phyloP scores from a whole-genome alignment of 805 yeast genomes.

The Spathaspora arborariae region DNA sequence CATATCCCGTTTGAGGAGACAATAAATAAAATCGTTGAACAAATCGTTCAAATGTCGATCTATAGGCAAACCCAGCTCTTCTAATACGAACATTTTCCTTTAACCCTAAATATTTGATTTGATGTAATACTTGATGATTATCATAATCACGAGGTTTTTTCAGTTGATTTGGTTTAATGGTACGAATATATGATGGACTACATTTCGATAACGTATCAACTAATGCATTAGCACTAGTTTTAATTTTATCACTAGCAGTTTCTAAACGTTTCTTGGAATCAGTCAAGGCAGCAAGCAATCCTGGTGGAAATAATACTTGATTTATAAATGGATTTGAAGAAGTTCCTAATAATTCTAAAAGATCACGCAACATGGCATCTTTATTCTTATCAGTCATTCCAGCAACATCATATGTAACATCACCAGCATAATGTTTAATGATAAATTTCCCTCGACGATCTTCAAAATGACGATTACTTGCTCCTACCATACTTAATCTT shows the following conservation, averaged over 20 bases:
- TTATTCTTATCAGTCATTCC: constrained; percentile 97
- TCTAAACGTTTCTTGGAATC: constrained; percentile 82
- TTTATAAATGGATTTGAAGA: constrained; percentile 70
- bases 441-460: constrained; percentile 82
- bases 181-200: constrained; percentile 95
- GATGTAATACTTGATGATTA: constrained; percentile 86
- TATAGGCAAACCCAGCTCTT: constrained; percentile 97
- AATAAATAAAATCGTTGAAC: constrained; percentile 89
- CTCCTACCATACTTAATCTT: constrained; percentile 75
- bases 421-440: constrained; percentile 97
- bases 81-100: constrained; percentile 96
- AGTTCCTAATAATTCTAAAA: constrained; percentile 72
- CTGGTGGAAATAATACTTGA: constrained; percentile 41
- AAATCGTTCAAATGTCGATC: constrained; percentile 94
- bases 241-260: constrained; percentile 94
- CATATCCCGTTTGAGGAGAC: constrained; percentile 88
- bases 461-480: constrained; percentile 83
- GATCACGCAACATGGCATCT: constrained; percentile 86
- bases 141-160: constrained; percentile 89
- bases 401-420: constrained; percentile 84
- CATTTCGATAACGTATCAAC: constrained; percentile 87
- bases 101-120: constrained; percentile 90
- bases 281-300: constrained; percentile 27
- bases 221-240: constrained; percentile 81
- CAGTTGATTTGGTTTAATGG: constrained; percentile 94